Base-by-base conservation (phyloP, 2,329 filamentous ascomycete species). In the Stenocarpella maydis region DNA sequence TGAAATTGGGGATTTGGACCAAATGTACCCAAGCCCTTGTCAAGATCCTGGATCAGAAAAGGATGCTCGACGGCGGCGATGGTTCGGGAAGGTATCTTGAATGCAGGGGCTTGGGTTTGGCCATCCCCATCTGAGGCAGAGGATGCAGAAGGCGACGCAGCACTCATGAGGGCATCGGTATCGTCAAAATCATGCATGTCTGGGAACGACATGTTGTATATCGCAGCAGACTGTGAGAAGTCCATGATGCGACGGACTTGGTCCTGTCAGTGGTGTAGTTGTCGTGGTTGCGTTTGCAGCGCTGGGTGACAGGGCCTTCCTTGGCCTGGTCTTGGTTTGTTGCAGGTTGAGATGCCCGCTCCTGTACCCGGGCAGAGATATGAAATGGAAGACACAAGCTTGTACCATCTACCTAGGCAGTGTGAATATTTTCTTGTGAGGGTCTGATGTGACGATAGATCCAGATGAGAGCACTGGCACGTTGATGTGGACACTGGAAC, bases 21-120 rank as follows among this genome's bases (percentile, higher is more conserved):
- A 67, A 84, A 81, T 6, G 79, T 80, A 26, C 78, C 77, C 68
- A 84, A 74, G 31, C 78, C 82, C 43, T 81, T 82, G 68, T 82
- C 80, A 10, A 83, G 73, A 65, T 82, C 76, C 53, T 77, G 76
- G 64, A 84, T 72, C 28, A 82, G 76, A 69, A 81, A 79, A 2
- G 82, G 82, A 70, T 84, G 82, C 73, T 84, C 82, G 28, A 84
- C 76, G 2, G 82, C 82, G 4, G 80, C 75, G 47, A 84, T 78
- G 64, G 77, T 78, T 50, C 79, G 77, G 10, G 76, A 69, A 8
- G 81, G 80, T 17, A 84, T 77, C 1, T 78, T 74, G 61, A 80
- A 80, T 64, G 72, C 74, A 0, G 82, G 82, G 12, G 82, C 82
- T 15, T 71, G 68, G 12, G 74, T 69, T 39, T 69, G 66, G 15